Conservation (phyloP, 129 eudicot species). For the Arctium minus region DNA sequence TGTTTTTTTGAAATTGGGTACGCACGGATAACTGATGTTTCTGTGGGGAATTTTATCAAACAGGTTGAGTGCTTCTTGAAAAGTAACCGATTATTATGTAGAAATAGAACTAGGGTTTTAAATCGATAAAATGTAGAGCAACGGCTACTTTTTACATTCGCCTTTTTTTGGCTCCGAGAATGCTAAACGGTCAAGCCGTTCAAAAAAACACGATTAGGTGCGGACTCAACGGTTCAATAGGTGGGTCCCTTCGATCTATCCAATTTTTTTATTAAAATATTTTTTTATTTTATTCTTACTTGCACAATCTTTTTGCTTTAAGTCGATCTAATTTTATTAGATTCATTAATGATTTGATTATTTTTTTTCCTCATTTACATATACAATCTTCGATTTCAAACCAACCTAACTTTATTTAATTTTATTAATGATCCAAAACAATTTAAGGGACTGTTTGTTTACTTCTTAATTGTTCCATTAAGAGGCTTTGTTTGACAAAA, state of each 20-base stretch:
- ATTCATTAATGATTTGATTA: neutral
- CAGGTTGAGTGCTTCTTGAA: neutral
- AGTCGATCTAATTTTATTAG: too few species aligned
- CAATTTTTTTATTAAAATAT: neutral
- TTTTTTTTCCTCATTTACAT: too few species aligned
- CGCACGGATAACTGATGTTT: neutral
- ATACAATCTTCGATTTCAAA: neutral
- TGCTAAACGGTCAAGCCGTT: constrained; percentile 31
- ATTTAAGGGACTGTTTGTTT: too few species aligned
- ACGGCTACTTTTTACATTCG: constrained; percentile 49
- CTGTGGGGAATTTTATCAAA: constrained; percentile 21
- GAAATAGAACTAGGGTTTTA: constrained; percentile 26
- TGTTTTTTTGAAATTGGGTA: neutral
- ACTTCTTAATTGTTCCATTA: too few species aligned
- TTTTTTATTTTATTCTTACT: too few species aligned
- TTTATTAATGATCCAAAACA: neutral
- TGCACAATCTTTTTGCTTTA: too few species aligned
- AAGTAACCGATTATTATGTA: neutral
- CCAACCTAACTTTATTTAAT: neutral
- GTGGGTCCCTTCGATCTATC: neutral
- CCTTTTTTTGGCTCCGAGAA: constrained; percentile 6
- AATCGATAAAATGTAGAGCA: constrained; percentile 24
- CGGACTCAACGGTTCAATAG: constrained; percentile 20
- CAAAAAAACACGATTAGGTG: constrained; percentile 1
- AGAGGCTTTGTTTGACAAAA: too few species aligned